A percentile compares a stretch with the other conserved stretches of the same genome.
phyloP scores from a whole-genome alignment of 2,329 filamentous ascomycete genomes.

The Dryadomyces quercus-mongolicae region DNA sequence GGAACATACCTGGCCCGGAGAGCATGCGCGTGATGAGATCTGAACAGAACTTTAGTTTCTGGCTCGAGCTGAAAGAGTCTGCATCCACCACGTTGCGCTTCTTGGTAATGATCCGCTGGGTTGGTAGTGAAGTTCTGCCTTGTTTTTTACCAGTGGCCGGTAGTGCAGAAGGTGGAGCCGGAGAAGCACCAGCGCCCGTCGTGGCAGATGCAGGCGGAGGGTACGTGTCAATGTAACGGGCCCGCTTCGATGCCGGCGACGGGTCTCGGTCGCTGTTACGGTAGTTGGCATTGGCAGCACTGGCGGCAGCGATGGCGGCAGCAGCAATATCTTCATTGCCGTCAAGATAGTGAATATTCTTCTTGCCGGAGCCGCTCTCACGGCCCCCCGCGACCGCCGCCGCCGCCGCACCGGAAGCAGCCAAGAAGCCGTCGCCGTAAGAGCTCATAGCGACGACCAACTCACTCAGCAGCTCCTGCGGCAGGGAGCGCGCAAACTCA shows the following conservation, averaged over 20 bases:
- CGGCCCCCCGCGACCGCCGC: neutral
- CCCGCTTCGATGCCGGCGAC: conserved; percentile 21
- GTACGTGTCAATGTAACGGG: conserved; percentile 25
- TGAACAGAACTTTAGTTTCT: conserved; percentile 45
- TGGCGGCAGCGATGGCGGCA: neutral
- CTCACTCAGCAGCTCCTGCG: conserved; percentile 50
- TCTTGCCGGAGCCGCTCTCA: conserved; percentile 17
- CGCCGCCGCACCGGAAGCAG: conserved; percentile 15
- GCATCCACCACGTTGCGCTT: conserved; percentile 13
- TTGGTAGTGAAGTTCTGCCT: conserved; percentile 19
- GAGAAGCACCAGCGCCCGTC: neutral
- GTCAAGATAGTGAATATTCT: conserved; percentile 38
- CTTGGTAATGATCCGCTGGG: neutral
- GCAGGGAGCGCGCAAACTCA: conserved; percentile 48
- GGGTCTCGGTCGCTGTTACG: conserved; percentile 24
- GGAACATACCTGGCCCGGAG: conserved; percentile 40
- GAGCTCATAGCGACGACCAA: conserved; percentile 51
- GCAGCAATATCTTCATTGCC: conserved; percentile 27
- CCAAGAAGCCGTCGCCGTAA: conserved; percentile 19
- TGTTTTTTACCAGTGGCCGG: conserved; percentile 11
- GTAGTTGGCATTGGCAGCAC: conserved; percentile 14
- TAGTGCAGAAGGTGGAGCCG: neutral
- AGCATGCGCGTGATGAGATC: conserved; percentile 49
- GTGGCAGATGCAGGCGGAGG: neutral
- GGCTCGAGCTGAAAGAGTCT: conserved; percentile 21